Evolutionary conservation across 148 eudicot species (phyloP).

Genomic region (Tetragonia tetragonoides): DNA sequence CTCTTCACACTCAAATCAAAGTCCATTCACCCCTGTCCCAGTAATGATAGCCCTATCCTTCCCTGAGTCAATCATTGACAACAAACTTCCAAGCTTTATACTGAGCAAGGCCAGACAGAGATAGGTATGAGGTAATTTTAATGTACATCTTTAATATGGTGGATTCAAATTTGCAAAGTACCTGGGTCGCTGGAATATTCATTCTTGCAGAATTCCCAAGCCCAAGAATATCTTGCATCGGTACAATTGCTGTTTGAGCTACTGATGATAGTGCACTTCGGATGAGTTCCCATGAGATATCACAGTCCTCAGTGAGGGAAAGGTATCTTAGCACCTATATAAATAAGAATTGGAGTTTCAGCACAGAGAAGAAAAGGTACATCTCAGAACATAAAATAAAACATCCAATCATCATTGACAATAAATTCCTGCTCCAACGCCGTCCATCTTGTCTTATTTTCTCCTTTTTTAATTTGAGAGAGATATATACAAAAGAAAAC

Average conservation of each 20-base stretch:
- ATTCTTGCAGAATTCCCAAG: constrained; percentile 88
- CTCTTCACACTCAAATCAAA: no score
- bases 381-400: neutral
- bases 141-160: neutral
- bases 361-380: neutral
- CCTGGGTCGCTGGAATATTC: constrained; percentile 98
- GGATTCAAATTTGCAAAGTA: constrained; percentile 29
- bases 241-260: constrained; percentile 76
- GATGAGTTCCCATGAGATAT: constrained; percentile 81
- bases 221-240: constrained; percentile 92
- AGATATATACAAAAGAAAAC: constrained; percentile 17
- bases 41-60: neutral
- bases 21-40: neutral
- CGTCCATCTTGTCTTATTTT: neutral
- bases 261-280: constrained; percentile 71
- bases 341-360: constrained; percentile 10
- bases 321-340: constrained; percentile 70
- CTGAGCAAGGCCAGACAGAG: neutral
- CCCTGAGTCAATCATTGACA: neutral
- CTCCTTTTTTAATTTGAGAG: neutral
- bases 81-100: constrained; percentile 1
- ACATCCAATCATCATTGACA: neutral
- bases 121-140: neutral
- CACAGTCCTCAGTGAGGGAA: constrained; percentile 44
- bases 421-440: neutral